Conservation (phyloP, 2,329 filamentous ascomycete species). For the Nigrospora sphaerica region DNA sequence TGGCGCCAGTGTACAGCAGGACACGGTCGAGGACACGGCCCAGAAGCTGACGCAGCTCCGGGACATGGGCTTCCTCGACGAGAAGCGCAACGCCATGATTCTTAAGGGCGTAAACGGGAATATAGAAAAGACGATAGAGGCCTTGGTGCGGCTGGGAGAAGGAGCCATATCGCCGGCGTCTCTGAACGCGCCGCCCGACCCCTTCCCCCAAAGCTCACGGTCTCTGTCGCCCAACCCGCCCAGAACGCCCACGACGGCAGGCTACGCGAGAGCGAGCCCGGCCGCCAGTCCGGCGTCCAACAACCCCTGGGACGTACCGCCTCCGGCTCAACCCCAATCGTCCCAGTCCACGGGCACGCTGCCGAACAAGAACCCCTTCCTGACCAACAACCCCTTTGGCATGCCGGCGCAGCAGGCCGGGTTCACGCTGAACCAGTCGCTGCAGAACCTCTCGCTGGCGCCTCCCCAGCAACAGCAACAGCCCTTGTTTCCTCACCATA, state of each 20-base stretch:
- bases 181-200: constrained; percentile 40
- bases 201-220: constrained; percentile 27
- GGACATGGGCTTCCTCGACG: constrained; percentile 89
- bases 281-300: constrained; percentile 31
- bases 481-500: constrained; percentile 68
- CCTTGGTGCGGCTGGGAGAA: constrained; percentile 76
- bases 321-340: constrained; percentile 49
- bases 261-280: constrained; percentile 19
- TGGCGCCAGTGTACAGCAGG: constrained; percentile 57
- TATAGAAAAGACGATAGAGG: constrained; percentile 78
- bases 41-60: constrained; percentile 69
- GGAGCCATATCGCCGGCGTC: constrained; percentile 39
- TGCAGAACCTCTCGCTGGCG: constrained; percentile 68
- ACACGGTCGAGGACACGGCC: constrained; percentile 54
- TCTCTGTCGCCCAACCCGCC: constrained; percentile 46
- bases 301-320: constrained; percentile 61
- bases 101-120: constrained; percentile 80
- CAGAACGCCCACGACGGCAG: constrained; percentile 18
- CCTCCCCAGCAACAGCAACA: constrained; percentile 31
- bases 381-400: constrained; percentile 66
- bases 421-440: constrained; percentile 54
- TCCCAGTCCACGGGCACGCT: constrained; percentile 58
- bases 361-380: constrained; percentile 50
- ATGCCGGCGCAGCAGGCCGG: constrained; percentile 34
- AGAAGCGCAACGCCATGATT: constrained; percentile 72